These are phyloP conservation scores for Arabidopsis lyrata DNA, from an alignment of 441 rosid genomes.

Conservation along the genomic window DNA sequence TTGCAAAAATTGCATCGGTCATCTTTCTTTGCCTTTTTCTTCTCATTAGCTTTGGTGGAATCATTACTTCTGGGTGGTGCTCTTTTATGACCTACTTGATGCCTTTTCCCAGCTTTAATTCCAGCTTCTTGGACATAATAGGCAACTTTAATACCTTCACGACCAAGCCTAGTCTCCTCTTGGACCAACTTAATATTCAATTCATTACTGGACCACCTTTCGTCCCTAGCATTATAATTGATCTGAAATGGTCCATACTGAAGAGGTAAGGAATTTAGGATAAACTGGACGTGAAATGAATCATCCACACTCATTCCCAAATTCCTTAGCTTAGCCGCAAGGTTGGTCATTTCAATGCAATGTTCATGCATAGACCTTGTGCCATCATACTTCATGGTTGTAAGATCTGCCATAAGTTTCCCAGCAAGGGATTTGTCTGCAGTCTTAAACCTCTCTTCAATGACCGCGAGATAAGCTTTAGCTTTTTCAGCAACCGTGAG, in stretches of 20 bases:
- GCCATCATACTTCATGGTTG: too few species aligned
- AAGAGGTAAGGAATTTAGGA: not conserved
- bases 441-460: too few species aligned
- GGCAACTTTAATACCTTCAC: not conserved
- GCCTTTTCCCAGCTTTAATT: not conserved
- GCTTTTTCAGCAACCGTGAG: too few species aligned
- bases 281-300: not conserved
- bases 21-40: constrained; percentile 12
- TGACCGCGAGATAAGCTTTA: too few species aligned
- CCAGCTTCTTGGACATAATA: not conserved
- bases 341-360: too few species aligned
- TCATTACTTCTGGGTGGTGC: not conserved
- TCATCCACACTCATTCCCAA: not conserved
- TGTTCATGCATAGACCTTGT: too few species aligned
- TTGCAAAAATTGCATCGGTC: constrained; percentile 1
- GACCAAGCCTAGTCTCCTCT: constrained; percentile 2
- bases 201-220: not conserved
- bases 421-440: too few species aligned
- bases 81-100: not conserved
- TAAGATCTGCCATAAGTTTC: too few species aligned
- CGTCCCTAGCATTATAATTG: not conserved
- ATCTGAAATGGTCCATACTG: not conserved
- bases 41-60: not conserved
- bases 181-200: not conserved
- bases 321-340: too few species aligned